phyloP scores from a whole-genome alignment of 306 rosid genomes.

The Quercus agrifolia region DNA sequence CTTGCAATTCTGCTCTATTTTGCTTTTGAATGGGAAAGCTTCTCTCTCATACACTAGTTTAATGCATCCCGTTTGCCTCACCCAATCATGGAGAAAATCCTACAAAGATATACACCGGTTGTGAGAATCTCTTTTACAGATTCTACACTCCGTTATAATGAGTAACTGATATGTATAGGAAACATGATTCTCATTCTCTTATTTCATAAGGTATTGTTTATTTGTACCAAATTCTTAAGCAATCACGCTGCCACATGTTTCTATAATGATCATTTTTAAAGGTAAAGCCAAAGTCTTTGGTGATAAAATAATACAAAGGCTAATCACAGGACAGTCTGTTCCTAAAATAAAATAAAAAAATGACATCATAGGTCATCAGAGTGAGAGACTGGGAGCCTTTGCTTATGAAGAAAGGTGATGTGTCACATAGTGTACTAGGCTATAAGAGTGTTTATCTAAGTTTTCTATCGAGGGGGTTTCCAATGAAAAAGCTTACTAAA shows the following conservation, averaged over 20 bases:
- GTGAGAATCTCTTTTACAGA: conserved; percentile 59
- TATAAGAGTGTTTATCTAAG: too few species aligned
- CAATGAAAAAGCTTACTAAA: too few species aligned
- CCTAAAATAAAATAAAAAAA: neutral
- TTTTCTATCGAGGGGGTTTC: too few species aligned
- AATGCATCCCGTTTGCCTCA: conserved; percentile 3
- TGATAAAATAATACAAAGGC: conserved; percentile 3
- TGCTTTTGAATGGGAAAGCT: too few species aligned
- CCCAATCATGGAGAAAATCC: conserved; percentile 30
- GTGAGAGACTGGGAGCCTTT: neutral
- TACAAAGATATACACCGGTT: conserved; percentile 47
- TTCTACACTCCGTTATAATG: conserved; percentile 12
- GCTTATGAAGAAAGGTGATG: neutral
- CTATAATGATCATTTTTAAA: conserved; percentile 37
- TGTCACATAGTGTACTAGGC: neutral
- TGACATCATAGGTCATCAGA: too few species aligned
- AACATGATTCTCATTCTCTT: conserved; percentile 33
- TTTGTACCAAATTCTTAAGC: conserved; percentile 25
- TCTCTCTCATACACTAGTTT: too few species aligned
- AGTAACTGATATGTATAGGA: conserved; percentile 2
- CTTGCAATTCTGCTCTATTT: too few species aligned
- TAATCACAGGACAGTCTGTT: conserved; percentile 28
- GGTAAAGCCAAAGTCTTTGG: conserved; percentile 24
- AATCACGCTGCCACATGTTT: conserved; percentile 39
- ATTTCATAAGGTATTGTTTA: conserved; percentile 6